phyloP scores from a whole-genome alignment of 495 filamentous ascomycete species.

The Pyrenopolyporus hunteri region DNA sequence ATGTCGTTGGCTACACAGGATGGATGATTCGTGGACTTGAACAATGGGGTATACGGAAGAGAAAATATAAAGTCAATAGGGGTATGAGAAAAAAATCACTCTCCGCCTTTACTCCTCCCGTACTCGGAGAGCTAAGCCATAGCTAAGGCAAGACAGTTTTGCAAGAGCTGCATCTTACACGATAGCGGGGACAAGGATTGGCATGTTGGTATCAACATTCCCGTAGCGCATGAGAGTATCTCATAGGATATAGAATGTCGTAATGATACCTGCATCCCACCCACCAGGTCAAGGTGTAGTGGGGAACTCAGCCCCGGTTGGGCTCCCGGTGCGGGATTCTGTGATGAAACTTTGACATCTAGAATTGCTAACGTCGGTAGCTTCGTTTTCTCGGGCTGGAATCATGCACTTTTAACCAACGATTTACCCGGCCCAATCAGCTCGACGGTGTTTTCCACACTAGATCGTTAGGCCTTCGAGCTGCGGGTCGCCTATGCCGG shows the following conservation, averaged over 20 bases:
- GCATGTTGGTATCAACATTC: too few species aligned
- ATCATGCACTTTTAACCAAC: constrained; percentile 14
- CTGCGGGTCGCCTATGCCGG: constrained; percentile 10
- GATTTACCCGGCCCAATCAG: constrained; percentile 37
- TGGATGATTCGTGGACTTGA: not conserved
- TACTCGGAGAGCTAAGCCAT: constrained; percentile 28
- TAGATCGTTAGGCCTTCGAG: not conserved
- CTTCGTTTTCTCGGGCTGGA: constrained; percentile 19
- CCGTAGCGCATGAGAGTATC: not conserved
- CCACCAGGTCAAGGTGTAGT: constrained; percentile 23
- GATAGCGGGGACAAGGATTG: constrained; percentile 10
- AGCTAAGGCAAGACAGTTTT: constrained; percentile 24
- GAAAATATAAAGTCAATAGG: not conserved
- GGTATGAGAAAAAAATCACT: constrained; percentile 19
- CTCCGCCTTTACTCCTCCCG: constrained; percentile 8
- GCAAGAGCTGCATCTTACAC: constrained; percentile 26
- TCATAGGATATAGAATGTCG: constrained; percentile 19
- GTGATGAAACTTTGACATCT: constrained; percentile 17
- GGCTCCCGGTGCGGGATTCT: constrained; percentile 6
- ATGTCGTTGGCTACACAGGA: too few species aligned
- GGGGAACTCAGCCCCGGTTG: constrained; percentile 30
- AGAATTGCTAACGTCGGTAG: constrained; percentile 5
- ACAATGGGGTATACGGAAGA: constrained; percentile 1
- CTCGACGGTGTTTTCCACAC: constrained; percentile 3
- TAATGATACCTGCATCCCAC: constrained; percentile 24